A percentile compares a stretch with the other conserved stretches of the same genome.
Evolutionary conservation across 2,329 filamentous ascomycete genomes (phyloP).

Genomic region (Zasmidium citrigriseum): DNA sequence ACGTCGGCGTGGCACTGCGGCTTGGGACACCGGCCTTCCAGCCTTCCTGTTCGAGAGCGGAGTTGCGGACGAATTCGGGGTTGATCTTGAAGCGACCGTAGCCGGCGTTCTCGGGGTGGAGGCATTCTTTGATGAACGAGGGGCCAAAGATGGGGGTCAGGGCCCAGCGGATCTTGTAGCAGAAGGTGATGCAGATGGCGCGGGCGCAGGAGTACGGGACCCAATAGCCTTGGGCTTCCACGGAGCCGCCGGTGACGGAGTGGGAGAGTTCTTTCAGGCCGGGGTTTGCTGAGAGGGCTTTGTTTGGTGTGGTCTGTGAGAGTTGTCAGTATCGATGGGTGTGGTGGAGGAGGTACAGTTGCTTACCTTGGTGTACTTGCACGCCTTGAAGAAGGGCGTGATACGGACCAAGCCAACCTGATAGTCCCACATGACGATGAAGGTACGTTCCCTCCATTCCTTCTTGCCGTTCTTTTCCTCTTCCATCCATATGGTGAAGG

Average conservation of each 20-base stretch:
- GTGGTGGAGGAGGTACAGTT: background rate
- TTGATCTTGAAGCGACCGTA: conserved; percentile 52
- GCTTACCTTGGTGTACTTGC: conserved; percentile 79
- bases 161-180: conserved; percentile 77
- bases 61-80: conserved; percentile 40
- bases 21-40: conserved; percentile 31
- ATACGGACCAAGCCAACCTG: conserved; percentile 91
- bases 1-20: conserved; percentile 16
- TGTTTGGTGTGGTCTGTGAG: conserved; percentile 80
- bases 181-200: conserved; percentile 88
- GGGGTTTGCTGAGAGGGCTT: conserved; percentile 68
- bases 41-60: conserved; percentile 37
- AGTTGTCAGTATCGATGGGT: conserved; percentile 5
- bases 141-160: conserved; percentile 89
- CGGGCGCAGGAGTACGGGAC: conserved; percentile 86
- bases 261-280: conserved; percentile 87
- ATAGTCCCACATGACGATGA: conserved; percentile 92
- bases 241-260: conserved; percentile 90
- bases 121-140: conserved; percentile 73
- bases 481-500: conserved; percentile 70
- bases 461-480: conserved; percentile 48
- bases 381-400: conserved; percentile 92
- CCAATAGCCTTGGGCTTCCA: conserved; percentile 96
- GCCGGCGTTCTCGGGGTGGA: conserved; percentile 60
- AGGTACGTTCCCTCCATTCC: conserved; percentile 45